Base-by-base conservation (phyloP, 2,329 filamentous ascomycete genomes). In the Verticillium nonalfalfae region DNA sequence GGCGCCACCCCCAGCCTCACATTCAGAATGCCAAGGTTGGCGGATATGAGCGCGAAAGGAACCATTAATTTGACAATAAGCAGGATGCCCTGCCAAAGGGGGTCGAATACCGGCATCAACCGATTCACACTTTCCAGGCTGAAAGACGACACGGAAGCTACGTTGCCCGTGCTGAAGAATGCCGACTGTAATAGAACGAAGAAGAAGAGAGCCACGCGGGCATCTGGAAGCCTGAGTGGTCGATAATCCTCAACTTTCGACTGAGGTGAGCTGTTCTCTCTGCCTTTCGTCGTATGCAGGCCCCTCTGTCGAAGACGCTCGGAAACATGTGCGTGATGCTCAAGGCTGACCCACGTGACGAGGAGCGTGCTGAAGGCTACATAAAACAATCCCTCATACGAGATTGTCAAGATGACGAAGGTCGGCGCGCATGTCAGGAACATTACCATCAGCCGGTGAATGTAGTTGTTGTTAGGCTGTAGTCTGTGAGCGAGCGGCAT, bases 301-400 rank as follows among this genome's bases (percentile, higher is more conserved):
- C 34, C 15, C 13, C 34, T 56, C 14, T 34, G 54, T 5, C 34
- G 13, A 21, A 18, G 15, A 14, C 26, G 26, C 26, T 18, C 13
- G 3, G 33, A 56, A 18, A 34, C 26, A 59, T 61, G 68, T 9
- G 94, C 85, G 60, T 85, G 86, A 72, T 96, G 90, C 74, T 99
- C 95, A 1, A 99, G 82, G n/a, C 88, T 87, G 38, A 97, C 91
- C 95, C 95, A 99, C 60, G 88, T 87, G 59, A 97, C 81, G 5
- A 99, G 78, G 26, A 89, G 90, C 60, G 90, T 79, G 70, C 88
- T 93, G 75, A 97, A 99, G 11, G 89, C 87, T 63, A 97, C 86
- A 75, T 98, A 99, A 74, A 99, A 99, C 2, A 99, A 82, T 0
- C 94, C 94, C 75, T 99, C 95, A 76, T 96, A 99, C 0, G 94